Evolutionary conservation across 257 asterid genomes (phyloP).

Genomic region (Ligustrum vulgare): DNA sequence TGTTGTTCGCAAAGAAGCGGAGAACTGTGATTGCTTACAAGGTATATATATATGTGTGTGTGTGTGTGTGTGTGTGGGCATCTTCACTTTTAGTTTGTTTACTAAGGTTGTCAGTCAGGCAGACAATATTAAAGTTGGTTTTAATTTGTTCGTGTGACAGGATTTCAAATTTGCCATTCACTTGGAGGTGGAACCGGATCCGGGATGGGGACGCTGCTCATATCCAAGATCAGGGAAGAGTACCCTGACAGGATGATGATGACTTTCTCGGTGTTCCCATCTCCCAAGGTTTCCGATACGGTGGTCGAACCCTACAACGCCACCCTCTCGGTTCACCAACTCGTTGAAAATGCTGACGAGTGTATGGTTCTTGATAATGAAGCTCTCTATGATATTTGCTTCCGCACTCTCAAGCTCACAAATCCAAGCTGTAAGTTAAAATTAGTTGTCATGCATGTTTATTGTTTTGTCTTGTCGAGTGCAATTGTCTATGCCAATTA

Average conservation of each 20-base stretch:
- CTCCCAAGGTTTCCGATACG: constrained; percentile 77
- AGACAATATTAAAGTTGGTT: too few species aligned
- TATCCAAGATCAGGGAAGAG: constrained; percentile 76
- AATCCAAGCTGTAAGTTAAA: constrained; percentile 73
- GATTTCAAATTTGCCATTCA: constrained; percentile 74
- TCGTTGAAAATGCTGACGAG: constrained; percentile 77
- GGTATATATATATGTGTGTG: constrained; percentile 39
- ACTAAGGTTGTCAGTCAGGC: too few species aligned
- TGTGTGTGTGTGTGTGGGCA: too few species aligned
- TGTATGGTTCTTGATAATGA: constrained; percentile 77
- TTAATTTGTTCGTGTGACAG: too few species aligned
- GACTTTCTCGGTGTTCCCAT: constrained; percentile 72
- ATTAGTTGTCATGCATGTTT: background rate
- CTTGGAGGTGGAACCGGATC: constrained; percentile 80
- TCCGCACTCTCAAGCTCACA: constrained; percentile 78
- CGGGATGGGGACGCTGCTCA: constrained; percentile 69
- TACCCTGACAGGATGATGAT: constrained; percentile 78
- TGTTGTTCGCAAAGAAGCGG: constrained; percentile 75
- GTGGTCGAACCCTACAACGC: constrained; percentile 83
- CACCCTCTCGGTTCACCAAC: constrained; percentile 73
- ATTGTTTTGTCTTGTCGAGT: background rate
- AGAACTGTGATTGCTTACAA: constrained; percentile 73
- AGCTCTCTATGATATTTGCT: constrained; percentile 76
- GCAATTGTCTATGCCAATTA: background rate
- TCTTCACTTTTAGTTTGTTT: background rate